Percentiles rank a stretch among this genome's conserved stretches.
phyloP scores from a whole-genome alignment of 1,284 basidiomycete species.

The Cystobasidium pallidum region DNA sequence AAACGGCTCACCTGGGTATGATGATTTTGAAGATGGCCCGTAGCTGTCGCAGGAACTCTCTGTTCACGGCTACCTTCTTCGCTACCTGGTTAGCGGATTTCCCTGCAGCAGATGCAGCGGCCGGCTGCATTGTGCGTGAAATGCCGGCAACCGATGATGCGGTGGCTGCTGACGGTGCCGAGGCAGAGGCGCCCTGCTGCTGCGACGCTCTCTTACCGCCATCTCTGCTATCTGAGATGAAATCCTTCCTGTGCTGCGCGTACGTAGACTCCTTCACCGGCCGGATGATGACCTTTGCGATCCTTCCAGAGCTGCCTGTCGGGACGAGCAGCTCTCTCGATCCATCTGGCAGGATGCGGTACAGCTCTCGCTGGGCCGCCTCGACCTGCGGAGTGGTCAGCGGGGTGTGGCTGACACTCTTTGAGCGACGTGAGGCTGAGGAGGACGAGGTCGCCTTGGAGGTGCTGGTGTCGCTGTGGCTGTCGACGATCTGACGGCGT shows the following conservation, averaged over 20 bases:
- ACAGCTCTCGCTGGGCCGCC: constrained; percentile 50
- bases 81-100: constrained; percentile 22
- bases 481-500: constrained; percentile 25
- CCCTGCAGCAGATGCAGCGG: constrained; percentile 9
- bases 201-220: neutral
- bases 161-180: constrained; percentile 19
- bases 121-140: constrained; percentile 13
- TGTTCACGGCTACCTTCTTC: constrained; percentile 67
- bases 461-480: neutral
- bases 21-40: constrained; percentile 74
- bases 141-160: neutral
- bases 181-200: neutral
- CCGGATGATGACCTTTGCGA: constrained; percentile 56
- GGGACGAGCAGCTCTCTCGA: constrained; percentile 52
- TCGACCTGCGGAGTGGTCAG: constrained; percentile 50
- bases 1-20: constrained; percentile 62
- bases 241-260: constrained; percentile 53
- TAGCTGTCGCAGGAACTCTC: constrained; percentile 77
- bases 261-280: constrained; percentile 56
- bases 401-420: constrained; percentile 24
- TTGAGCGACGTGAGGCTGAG: neutral
- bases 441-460: neutral
- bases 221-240: constrained; percentile 33
- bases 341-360: constrained; percentile 48
- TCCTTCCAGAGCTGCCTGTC: constrained; percentile 43